Conservation (phyloP, 768 basidiomycete genomes). For the Pilatotrama ljubarskyi region DNA sequence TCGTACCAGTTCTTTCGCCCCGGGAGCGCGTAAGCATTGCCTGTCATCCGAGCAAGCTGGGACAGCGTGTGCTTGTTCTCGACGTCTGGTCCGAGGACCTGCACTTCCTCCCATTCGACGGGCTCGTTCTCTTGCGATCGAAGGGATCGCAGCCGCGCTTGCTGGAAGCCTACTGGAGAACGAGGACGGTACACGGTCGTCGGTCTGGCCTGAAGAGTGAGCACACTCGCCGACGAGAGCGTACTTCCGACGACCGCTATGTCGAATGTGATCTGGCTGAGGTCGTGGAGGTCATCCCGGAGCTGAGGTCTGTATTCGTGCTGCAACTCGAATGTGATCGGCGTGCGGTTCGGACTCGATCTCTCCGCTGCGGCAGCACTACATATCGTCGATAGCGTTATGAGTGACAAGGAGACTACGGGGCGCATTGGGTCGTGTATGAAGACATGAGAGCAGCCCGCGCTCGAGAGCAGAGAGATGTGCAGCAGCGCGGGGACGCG, state of each 20-base stretch:
- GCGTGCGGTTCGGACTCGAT: not conserved
- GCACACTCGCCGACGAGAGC: slow-evolving; percentile 1
- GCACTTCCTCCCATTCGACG: slow-evolving; percentile 66
- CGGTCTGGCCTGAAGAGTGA: slow-evolving; percentile 46
- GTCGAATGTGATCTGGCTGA: slow-evolving; percentile 12
- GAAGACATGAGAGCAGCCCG: slow-evolving; percentile 2
- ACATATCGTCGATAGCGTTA: not conserved
- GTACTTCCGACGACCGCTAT: not conserved
- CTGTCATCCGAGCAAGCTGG: slow-evolving; percentile 84
- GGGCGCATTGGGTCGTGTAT: slow-evolving; percentile 5
- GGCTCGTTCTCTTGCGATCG: slow-evolving; percentile 48
- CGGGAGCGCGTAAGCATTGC: slow-evolving; percentile 84
- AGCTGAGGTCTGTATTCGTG: slow-evolving; percentile 10
- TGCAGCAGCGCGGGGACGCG: not conserved
- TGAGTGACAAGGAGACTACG: slow-evolving; percentile 1
- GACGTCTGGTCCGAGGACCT: slow-evolving; percentile 74
- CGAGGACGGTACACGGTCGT: slow-evolving; percentile 63
- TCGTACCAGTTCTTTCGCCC: slow-evolving; percentile 80
- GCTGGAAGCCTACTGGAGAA: slow-evolving; percentile 50
- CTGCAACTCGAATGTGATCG: slow-evolving; percentile 16
- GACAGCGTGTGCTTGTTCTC: slow-evolving; percentile 76
- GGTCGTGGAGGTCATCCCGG: not conserved
- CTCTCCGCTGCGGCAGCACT: not conserved
- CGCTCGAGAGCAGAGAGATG: not conserved
- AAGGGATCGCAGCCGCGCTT: slow-evolving; percentile 54